Evolutionary conservation across 768 basidiomycete genomes (phyloP), one percentile per base, ranked within the genome.

Genomic region (Boletus reticulatus): DNA sequence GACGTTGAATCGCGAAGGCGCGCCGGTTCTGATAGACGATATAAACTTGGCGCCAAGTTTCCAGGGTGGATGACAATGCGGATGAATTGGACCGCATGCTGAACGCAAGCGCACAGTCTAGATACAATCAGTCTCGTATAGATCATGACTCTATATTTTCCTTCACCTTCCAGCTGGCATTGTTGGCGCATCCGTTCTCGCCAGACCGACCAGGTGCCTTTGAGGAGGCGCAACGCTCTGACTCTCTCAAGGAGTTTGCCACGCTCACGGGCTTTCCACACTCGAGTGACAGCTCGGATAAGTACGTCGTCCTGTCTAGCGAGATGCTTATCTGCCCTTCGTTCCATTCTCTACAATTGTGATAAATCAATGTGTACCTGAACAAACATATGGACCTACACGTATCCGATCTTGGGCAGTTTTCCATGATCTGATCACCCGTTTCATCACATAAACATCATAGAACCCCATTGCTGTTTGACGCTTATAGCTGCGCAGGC

Each of bases 241-340:
- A 84, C 80, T 44, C 80, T 77, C 53, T 81, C 81, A 12, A 89
- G 74, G 29, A 84, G 74, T 48, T 70, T 74, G 31, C 84, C 85
- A 10, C 84, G 80, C 62, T 87, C 86, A 38, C 80, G 80, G 20
- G 88, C 84, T 61, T 80, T 85, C 87, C 88, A 87, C 4, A 88
- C 79, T 45, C 83, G 76, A 62, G 78, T 70, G 44, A 86, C 73
- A 29, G 84, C 87, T 43, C 80, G 78, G 31, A 88, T 55, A 20
- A 88, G 75, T 14, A 84, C 73, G 50, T 75, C 75, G 52, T 89
- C 82, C 63, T 83, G 84, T 43, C 84, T 76, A 44, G 74, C 73
- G 13, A 82, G 52, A 62, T 85, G 79, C 53, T 82, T 87, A 54
- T 74, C 69, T 12, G 83, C 88, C 29, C 81, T 81, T 52, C 64